These are phyloP conservation scores for Macadamia tetraphylla DNA, from an alignment of 164 flowering plant genomes.

Conservation along the genomic window DNA sequence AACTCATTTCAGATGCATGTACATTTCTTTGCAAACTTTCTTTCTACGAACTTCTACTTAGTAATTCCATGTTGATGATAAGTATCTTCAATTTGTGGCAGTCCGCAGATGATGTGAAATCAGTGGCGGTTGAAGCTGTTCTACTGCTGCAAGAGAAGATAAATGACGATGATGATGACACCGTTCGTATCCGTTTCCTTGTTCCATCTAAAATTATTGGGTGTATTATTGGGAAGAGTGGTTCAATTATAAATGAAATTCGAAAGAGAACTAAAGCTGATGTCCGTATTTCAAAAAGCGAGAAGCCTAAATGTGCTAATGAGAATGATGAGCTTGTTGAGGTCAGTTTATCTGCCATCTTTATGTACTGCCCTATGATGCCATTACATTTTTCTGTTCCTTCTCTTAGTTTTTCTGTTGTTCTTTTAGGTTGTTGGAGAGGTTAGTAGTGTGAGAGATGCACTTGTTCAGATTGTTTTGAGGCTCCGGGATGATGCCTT, in stretches of 20 bases:
- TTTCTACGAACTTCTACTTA: background rate
- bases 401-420: background rate
- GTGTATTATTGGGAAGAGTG: conserved; percentile 74
- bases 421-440: conserved; percentile 57
- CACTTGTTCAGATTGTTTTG: conserved; percentile 79
- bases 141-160: conserved; percentile 65
- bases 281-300: conserved; percentile 77
- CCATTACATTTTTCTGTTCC: too few species aligned
- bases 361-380: too few species aligned
- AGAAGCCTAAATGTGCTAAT: conserved; percentile 60
- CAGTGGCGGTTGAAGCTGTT: conserved; percentile 77
- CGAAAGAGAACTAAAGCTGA: conserved; percentile 85
- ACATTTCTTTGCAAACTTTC: too few species aligned
- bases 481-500: conserved; percentile 90
- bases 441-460: conserved; percentile 75
- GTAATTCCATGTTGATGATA: background rate
- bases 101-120: conserved; percentile 78
- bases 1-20: too few species aligned
- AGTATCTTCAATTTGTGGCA: conserved; percentile 18
- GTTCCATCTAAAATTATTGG: conserved; percentile 69
- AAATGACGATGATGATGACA: conserved; percentile 57
- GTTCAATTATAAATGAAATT: conserved; percentile 73
- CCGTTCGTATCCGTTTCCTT: conserved; percentile 44
- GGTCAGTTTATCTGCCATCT: conserved; percentile 32
- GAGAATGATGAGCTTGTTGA: conserved; percentile 74